Evolutionary conservation across 148 eudicot genomes (phyloP).

Genomic region (Chenopodium formosanum): DNA sequence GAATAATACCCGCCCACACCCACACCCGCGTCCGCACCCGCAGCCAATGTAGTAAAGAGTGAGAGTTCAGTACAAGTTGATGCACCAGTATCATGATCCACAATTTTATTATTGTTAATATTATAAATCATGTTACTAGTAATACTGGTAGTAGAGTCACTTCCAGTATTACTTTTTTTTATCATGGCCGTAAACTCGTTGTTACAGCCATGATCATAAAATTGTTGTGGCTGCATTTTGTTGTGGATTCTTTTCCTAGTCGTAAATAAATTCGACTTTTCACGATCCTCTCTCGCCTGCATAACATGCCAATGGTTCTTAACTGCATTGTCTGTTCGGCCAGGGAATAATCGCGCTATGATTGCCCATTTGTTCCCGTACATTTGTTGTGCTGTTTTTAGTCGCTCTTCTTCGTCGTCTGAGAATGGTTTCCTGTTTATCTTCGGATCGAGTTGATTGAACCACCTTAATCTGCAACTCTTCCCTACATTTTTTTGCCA

Average conservation of each 20-base stretch:
- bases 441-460: conserved; percentile 64
- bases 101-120: conserved; percentile 3
- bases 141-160: conserved; percentile 1
- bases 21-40: too few species aligned
- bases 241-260: background rate
- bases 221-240: background rate
- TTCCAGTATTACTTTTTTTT: background rate
- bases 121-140: background rate
- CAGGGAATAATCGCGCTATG: conserved; percentile 58
- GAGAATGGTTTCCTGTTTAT: conserved; percentile 50
- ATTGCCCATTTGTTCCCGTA: conserved; percentile 77
- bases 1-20: background rate
- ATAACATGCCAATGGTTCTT: conserved; percentile 82
- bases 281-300: conserved; percentile 49
- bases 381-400: conserved; percentile 42
- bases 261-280: conserved; percentile 14
- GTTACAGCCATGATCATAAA: background rate
- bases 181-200: background rate
- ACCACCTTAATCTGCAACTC: conserved; percentile 78
- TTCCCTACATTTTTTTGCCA: conserved; percentile 37
- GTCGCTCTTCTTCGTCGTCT: conserved; percentile 59
- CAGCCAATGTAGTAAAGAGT: conserved; percentile 2
- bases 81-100: conserved; percentile 17
- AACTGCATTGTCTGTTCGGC: conserved; percentile 67
- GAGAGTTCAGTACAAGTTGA: conserved; percentile 28